Base-by-base conservation (phyloP, 1,284 basidiomycete species). In the Austroboletus novae-zelandiae region DNA sequence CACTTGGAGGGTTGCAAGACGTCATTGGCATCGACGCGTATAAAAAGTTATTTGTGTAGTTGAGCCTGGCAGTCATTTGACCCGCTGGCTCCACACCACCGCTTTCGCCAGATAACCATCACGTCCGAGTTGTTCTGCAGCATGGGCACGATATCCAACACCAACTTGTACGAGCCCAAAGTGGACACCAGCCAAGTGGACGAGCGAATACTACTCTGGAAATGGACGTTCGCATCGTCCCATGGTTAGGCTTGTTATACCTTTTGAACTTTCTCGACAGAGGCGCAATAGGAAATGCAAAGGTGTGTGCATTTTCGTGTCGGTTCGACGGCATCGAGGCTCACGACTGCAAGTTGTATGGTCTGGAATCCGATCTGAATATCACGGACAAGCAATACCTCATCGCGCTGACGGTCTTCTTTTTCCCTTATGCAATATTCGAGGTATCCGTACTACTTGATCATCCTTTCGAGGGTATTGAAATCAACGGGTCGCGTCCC, bases 231-330 rank as follows among this genome's bases (percentile, higher is more conserved):
- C 71, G 70, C 56, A 68, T 82, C 39, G 69, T 83, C 40, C 80
- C 81, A 27, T 83, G 80, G 79, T 60, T 83, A 40, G 70, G 76
- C 18, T 58, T 86, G 11, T 67, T 87, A 20, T 87, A 87, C 65
- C 73, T 87, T 18, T 71, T 86, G 54, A 83, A 77, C 54, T 80
- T 77, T 54, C 65, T 81, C 47, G 84, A 88, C 62, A 73, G 84
- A 58, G 78, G 82, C 43, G 84, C 78, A 47, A 80, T 86, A 57
- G 83, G 79, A 51, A 86, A 86, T 60, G 84, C 85, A 9, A 78
- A 78, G 67, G 78, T 80, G 23, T 60, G 73, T 57, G 53, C 53
- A 61, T 35, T 27, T 6, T 27, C 25, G 8, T 27, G 25, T 27
- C 25, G 4, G 8, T 27, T 9, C 25, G 8, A 9, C 8, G 25